Base-by-base conservation (phyloP, 345 rosid genomes). In the Lenwebbia sp. region DNA sequence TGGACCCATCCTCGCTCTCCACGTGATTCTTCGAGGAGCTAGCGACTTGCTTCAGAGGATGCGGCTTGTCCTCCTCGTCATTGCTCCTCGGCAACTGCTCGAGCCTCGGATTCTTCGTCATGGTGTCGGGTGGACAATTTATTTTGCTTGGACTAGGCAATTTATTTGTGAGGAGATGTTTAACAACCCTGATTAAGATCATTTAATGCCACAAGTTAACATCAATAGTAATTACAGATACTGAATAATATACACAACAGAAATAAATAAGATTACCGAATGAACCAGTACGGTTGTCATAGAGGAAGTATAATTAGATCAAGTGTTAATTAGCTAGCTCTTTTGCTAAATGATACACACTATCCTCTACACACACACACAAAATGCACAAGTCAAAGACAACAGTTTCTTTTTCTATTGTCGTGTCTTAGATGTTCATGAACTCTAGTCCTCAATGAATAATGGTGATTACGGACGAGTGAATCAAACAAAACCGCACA, bases 61-160 rank as follows among this genome's bases (percentile, higher is more conserved):
- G 56, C 13, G 70, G 88, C 13, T 40, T 85, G 26, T 93, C 95
- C 28, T 94, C 98, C 52, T 91, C 12, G 12, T 49, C 50, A 49
- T 49, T 49, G 50, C 50, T 49, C 11, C 50, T 49, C 50, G 50
- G 50, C 50, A 49, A 49, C 50, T 49, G 50, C 3, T 49, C 11
- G 12, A 49, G 50, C 50, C 50, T 49, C 50, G 3, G 50, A 10
- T 49, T 47, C 11, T 47, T 47, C 2, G 12, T 49, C 50, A 49
- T 49, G 50, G 50, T 49, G 50, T 49, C 2, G 47, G 12, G 2
- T 49, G 50, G 50, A 49, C 12, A 49, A 49, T 60, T 60, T 60
- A 13, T 28, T n/a, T 60, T 60, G 70, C 70, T 17, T 60, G 30
- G 70, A 13, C 70, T 60, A 60, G 70, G 13, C 37, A 13, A 60